phyloP scores from a whole-genome alignment of 176 grass and related monocot species.

The Puya raimondii region DNA sequence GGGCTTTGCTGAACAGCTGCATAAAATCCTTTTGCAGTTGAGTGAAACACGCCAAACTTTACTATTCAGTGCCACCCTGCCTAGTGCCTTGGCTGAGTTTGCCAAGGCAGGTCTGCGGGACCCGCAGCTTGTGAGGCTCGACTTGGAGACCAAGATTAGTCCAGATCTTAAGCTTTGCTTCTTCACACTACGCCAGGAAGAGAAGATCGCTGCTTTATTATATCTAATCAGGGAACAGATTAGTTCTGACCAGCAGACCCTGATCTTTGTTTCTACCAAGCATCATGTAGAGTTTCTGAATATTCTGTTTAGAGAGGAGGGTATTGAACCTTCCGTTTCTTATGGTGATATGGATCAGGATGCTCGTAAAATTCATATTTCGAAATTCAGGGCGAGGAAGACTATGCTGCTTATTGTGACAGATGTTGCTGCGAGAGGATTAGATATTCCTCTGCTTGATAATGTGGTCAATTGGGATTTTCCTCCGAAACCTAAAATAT shows the following conservation, averaged over 20 bases:
- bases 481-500: slow-evolving; percentile 86
- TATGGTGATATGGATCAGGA: slow-evolving; percentile 99
- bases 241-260: slow-evolving; percentile 65
- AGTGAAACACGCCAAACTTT: slow-evolving; percentile 73
- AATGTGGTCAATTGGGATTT: slow-evolving; percentile 99
- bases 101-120: slow-evolving; percentile 82
- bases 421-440: slow-evolving; percentile 90
- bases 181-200: slow-evolving; percentile 83
- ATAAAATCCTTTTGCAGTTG: slow-evolving; percentile 58
- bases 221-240: slow-evolving; percentile 86
- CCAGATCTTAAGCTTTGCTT: slow-evolving; percentile 80
- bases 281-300: slow-evolving; percentile 94
- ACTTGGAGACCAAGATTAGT: slow-evolving; percentile 82
- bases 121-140: slow-evolving; percentile 68
- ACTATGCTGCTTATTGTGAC: slow-evolving; percentile 95
- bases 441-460: slow-evolving; percentile 98
- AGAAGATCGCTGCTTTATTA: slow-evolving; percentile 82
- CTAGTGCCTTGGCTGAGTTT: slow-evolving; percentile 71
- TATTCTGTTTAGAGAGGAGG: slow-evolving; percentile 79
- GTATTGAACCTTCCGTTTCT: slow-evolving; percentile 62
- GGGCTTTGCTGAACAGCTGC: slow-evolving; percentile 62
- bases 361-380: slow-evolving; percentile 80
- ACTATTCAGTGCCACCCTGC: slow-evolving; percentile 90
- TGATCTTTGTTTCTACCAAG: slow-evolving; percentile 96
- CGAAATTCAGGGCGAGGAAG: slow-evolving; percentile 76